Base-by-base conservation (phyloP, 2,329 filamentous ascomycete genomes). In the Cryphonectria parasitica region DNA sequence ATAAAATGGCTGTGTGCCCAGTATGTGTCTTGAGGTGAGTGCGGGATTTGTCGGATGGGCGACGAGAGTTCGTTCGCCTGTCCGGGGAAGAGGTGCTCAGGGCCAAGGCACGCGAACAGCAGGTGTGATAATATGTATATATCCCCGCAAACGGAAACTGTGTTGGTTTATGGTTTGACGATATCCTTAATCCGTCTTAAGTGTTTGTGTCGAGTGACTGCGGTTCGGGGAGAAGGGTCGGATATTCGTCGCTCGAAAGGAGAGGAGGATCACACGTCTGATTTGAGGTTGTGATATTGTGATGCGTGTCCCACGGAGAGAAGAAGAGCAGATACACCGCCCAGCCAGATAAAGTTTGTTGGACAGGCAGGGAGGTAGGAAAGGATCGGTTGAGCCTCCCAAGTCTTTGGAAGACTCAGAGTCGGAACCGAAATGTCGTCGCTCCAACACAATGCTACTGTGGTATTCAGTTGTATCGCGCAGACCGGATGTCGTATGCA, bases 11-110 rank as follows among this genome's bases (percentile, higher is more conserved):
- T 64, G 45, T 39, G 56, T 54, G 66, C 36, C 36, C 8, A 22
- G 31, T 25, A 11, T 45, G 31, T 39, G 34, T n/a, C 8, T 34
- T 10, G 25, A 39, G 66, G 28, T 36, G 54, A 34, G 17, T 49
- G 68, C 25, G 25, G 34, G 34, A 58, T 31, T 41, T 67, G 65
- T 43, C 28, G 64, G 52, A 25, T 61, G n/a, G 34, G n/a, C 7
- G 19, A 36, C 10, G 36, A 19, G 19, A 63, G 36, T 17, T 31
- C n/a, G 36, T 17, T 31, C n/a, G 52, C 52, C 52, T 56, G 15
- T 17, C n/a, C 13, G 52, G 11, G 19, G 10, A 31, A 56, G 11
- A 25, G n/a, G n/a, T 22, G 56, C 10, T 39, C 5, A 34, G 56
- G 56, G 52, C n/a, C 17, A n/a, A n/a, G 6, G 22, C 25, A 31